These are phyloP conservation scores for Calonectria pseudoreteaudii DNA, from an alignment of 2,329 filamentous ascomycete species.

Conservation along the genomic window DNA sequence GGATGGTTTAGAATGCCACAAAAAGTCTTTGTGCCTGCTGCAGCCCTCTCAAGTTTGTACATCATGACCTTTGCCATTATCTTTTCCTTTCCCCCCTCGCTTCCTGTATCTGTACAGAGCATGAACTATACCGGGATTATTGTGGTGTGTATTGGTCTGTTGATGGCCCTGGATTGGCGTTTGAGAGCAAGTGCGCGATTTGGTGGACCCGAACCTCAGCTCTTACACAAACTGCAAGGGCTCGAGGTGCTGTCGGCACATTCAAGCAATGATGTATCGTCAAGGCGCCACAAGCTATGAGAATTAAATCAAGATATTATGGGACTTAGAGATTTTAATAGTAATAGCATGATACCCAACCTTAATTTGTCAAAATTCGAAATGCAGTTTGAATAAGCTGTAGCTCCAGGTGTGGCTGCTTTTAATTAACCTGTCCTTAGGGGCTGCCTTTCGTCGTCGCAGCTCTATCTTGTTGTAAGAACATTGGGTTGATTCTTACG, in stretches of 20 bases:
- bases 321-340: background rate
- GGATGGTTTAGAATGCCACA: slow-evolving; percentile 69
- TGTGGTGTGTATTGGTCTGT: background rate
- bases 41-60: slow-evolving; percentile 64
- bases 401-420: background rate
- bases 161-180: background rate
- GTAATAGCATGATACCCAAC: background rate
- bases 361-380: background rate
- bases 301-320: background rate
- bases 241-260: background rate
- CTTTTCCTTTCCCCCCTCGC: slow-evolving; percentile 67
- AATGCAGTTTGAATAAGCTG: background rate
- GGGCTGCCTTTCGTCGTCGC: background rate
- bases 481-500: background rate
- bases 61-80: slow-evolving; percentile 72
- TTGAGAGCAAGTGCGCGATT: background rate
- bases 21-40: slow-evolving; percentile 60
- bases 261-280: background rate
- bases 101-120: slow-evolving; percentile 56
- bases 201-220: background rate
- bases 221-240: background rate
- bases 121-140: slow-evolving; percentile 60
- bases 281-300: background rate
- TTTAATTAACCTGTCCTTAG: background rate
- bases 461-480: background rate